A percentile compares a stretch with the other conserved stretches of the same genome.
Evolutionary conservation across 2,329 filamentous ascomycete genomes (phyloP).

Genomic region (Fusarium staphyleae): DNA sequence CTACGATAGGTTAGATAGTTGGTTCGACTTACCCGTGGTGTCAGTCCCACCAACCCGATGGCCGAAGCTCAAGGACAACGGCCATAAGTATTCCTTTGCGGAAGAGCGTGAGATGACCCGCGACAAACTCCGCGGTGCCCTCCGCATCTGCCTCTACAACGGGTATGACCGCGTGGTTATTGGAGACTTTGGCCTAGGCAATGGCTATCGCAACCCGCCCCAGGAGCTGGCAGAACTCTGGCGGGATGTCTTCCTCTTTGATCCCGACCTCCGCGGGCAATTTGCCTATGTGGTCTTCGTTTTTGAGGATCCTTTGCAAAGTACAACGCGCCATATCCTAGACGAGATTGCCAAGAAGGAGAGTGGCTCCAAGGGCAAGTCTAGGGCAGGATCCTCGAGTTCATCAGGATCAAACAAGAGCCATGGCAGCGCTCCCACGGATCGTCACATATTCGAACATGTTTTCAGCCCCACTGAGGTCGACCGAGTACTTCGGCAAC

Average conservation of each 20-base stretch:
- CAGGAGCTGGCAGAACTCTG: constrained; percentile 70
- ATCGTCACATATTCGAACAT: constrained; percentile 61
- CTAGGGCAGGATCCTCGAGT: constrained; percentile 41
- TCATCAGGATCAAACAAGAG: constrained; percentile 43
- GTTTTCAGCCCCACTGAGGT: constrained; percentile 61
- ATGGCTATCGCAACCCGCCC: constrained; percentile 69
- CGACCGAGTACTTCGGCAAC: constrained; percentile 56
- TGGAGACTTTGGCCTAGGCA: constrained; percentile 70
- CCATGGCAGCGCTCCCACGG: constrained; percentile 46
- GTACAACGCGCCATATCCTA: constrained; percentile 59
- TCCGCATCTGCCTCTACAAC: constrained; percentile 72
- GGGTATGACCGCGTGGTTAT: constrained; percentile 65
- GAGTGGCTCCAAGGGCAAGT: constrained; percentile 47
- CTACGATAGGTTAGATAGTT: constrained; percentile 64
- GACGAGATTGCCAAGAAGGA: constrained; percentile 64
- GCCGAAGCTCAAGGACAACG: constrained; percentile 73
- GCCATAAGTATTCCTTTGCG: constrained; percentile 74
- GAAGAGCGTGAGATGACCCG: constrained; percentile 75
- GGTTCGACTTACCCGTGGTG: constrained; percentile 71
- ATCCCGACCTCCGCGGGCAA: constrained; percentile 67
- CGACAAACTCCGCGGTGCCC: constrained; percentile 74
- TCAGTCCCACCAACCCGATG: constrained; percentile 75
- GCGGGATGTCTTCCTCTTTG: constrained; percentile 69
- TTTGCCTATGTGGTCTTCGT: constrained; percentile 69
- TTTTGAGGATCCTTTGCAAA: constrained; percentile 65